Evolutionary conservation across 2,329 filamentous ascomycete genomes (phyloP).

Genomic region (Talaromyces sp.): DNA sequence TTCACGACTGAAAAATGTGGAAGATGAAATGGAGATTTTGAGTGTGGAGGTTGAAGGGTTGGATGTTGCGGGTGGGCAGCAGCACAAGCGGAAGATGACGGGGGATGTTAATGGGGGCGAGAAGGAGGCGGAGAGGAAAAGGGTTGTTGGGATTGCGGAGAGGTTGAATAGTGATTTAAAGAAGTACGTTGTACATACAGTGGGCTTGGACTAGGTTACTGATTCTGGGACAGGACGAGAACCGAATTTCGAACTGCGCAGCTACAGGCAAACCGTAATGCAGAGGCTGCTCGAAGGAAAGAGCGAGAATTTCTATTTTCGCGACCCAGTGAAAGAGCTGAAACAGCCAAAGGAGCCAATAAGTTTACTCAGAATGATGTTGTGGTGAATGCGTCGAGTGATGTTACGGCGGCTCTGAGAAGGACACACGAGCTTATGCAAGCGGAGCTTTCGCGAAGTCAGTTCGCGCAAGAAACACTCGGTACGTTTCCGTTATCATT

Average conservation of each 20-base stretch:
- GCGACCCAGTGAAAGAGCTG: slow-evolving; percentile 39
- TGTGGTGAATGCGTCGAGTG: slow-evolving; percentile 70
- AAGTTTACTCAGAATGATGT: slow-evolving; percentile 69
- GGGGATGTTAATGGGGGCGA: slow-evolving; percentile 47
- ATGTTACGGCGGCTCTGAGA: slow-evolving; percentile 80
- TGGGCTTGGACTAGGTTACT: background rate
- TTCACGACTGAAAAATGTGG: slow-evolving; percentile 70
- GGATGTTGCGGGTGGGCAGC: slow-evolving; percentile 41
- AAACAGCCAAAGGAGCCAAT: slow-evolving; percentile 39
- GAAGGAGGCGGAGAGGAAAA: slow-evolving; percentile 62
- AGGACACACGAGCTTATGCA: slow-evolving; percentile 85
- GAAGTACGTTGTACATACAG: slow-evolving; percentile 52
- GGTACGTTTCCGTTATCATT: slow-evolving; percentile 33
- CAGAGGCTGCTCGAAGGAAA: slow-evolving; percentile 69
- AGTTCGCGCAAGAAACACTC: slow-evolving; percentile 86
- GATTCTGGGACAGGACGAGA: slow-evolving; percentile 49
- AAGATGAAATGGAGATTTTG: slow-evolving; percentile 80
- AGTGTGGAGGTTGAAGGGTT: slow-evolving; percentile 75
- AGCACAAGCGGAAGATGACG: slow-evolving; percentile 33
- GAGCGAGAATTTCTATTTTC: slow-evolving; percentile 76
- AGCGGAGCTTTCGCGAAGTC: slow-evolving; percentile 77
- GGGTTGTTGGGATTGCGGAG: slow-evolving; percentile 65
- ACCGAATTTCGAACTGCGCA: slow-evolving; percentile 78
- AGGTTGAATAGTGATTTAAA: slow-evolving; percentile 70
- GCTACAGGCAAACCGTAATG: slow-evolving; percentile 71